Percentiles rank a stretch among this genome's conserved stretches.
phyloP scores from a whole-genome alignment of 169 alveolate species.

The Plasmodium gonderi region DNA sequence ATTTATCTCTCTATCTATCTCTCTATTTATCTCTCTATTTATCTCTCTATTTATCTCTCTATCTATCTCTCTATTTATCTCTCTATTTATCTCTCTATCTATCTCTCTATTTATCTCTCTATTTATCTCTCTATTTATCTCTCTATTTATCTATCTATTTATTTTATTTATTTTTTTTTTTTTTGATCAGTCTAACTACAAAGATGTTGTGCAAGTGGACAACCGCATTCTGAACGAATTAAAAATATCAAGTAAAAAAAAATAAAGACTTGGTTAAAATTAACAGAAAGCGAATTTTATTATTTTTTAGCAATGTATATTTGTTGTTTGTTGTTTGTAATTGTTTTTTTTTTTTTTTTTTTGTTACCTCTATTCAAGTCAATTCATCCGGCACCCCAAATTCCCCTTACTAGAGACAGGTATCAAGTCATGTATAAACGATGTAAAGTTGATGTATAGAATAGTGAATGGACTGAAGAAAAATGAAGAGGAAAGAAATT shows the following conservation, averaged over 20 bases:
- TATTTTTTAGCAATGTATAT: too few relatives aligned
- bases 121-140: neutral
- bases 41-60: neutral
- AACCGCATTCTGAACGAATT: slow-evolving; percentile 29
- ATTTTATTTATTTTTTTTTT: neutral
- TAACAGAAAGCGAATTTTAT: too few relatives aligned
- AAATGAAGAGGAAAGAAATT: neutral
- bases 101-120: neutral
- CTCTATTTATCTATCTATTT: neutral
- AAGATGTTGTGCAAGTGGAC: slow-evolving; percentile 27
- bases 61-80: neutral
- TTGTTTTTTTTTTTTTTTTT: neutral
- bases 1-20: neutral
- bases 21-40: neutral
- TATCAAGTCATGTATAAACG: slow-evolving; percentile 11
- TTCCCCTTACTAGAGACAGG: slow-evolving; percentile 32
- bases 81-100: neutral
- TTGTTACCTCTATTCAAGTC: neutral
- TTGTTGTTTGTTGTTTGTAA: too few relatives aligned
- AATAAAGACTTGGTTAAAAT: too few relatives aligned
- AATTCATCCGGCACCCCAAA: neutral
- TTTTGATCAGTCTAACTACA: neutral
- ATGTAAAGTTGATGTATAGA: slow-evolving; percentile 4
- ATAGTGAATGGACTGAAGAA: neutral
- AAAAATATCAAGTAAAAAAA: slow-evolving; percentile 30